Evolutionary conservation across 2,329 filamentous ascomycete genomes (phyloP).

Genomic region (Pestalotiopsis fici): DNA sequence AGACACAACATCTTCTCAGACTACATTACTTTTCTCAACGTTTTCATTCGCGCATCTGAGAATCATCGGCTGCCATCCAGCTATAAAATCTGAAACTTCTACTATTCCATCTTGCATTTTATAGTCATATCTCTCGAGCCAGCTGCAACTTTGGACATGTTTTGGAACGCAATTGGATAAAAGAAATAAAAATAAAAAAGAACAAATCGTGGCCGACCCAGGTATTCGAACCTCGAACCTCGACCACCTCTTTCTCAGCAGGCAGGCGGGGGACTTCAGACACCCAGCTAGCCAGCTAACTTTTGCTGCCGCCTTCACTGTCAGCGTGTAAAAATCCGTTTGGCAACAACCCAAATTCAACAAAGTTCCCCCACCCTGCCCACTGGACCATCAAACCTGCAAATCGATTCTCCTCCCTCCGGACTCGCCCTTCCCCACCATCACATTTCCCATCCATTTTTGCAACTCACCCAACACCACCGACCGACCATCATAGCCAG

Average conservation of each 20-base stretch:
- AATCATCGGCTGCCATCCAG: too few relatives aligned
- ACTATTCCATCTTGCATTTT: too few relatives aligned
- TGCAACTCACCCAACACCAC: neutral
- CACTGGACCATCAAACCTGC: constrained; percentile 1
- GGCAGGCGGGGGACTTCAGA: neutral
- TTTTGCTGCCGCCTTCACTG: neutral
- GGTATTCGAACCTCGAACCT: constrained; percentile 3
- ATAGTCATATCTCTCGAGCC: too few relatives aligned
- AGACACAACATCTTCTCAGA: too few relatives aligned
- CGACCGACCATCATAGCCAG: neutral
- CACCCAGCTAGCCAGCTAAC: too few relatives aligned
- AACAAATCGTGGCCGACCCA: neutral
- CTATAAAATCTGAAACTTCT: too few relatives aligned
- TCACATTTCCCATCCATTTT: neutral
- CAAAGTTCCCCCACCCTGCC: neutral
- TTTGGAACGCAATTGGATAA: neutral
- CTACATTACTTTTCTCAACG: too few relatives aligned
- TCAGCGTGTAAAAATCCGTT: neutral
- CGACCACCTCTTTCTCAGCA: neutral
- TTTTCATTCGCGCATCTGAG: too few relatives aligned
- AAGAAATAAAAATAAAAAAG: neutral
- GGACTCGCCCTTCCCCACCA: neutral
- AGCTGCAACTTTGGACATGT: too few relatives aligned
- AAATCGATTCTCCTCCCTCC: neutral
- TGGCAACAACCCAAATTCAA: neutral